Percentiles rank a stretch among this genome's conserved stretches.
Evolutionary conservation across 2,329 filamentous ascomycete genomes (phyloP).

Genomic region (Colletotrichum phormii): DNA sequence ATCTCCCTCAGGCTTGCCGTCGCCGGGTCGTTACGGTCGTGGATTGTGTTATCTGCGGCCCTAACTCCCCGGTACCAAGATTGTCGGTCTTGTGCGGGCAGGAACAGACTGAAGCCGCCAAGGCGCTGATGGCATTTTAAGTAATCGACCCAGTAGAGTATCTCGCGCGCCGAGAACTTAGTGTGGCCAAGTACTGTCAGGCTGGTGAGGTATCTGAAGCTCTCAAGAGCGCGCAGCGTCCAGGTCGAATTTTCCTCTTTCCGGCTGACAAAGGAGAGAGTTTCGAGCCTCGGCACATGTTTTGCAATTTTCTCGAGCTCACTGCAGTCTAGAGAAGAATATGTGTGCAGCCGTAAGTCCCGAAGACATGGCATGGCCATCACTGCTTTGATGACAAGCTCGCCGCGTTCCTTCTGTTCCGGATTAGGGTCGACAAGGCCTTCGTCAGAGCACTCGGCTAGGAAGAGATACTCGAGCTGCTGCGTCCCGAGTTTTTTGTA

Average conservation of each 20-base stretch:
- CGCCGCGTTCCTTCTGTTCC: background rate
- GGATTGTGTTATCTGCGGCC: background rate
- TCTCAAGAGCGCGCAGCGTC: background rate
- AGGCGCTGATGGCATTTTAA: background rate
- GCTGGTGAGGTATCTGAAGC: constrained; percentile 12
- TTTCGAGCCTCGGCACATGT: background rate
- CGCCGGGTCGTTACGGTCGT: background rate
- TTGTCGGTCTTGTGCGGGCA: background rate
- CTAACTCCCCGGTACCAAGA: background rate
- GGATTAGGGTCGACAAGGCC: background rate
- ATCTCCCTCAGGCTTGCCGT: background rate
- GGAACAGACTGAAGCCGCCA: constrained; percentile 4
- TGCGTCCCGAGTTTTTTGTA: background rate
- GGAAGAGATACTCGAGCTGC: background rate
- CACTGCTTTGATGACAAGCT: constrained; percentile 10
- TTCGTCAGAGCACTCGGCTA: background rate
- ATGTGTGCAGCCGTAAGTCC: constrained; percentile 20
- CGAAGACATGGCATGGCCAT: constrained; percentile 18
- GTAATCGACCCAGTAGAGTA: background rate
- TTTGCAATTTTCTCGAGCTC: background rate
- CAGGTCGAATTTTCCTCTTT: background rate
- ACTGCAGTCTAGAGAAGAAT: background rate
- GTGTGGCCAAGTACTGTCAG: constrained; percentile 7
- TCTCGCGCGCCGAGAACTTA: background rate
- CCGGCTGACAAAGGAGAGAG: background rate